Evolutionary conservation across 1,284 basidiomycete genomes (phyloP), one percentile per base, ranked within the genome.

Genomic region (Cryptococcus sp.): DNA sequence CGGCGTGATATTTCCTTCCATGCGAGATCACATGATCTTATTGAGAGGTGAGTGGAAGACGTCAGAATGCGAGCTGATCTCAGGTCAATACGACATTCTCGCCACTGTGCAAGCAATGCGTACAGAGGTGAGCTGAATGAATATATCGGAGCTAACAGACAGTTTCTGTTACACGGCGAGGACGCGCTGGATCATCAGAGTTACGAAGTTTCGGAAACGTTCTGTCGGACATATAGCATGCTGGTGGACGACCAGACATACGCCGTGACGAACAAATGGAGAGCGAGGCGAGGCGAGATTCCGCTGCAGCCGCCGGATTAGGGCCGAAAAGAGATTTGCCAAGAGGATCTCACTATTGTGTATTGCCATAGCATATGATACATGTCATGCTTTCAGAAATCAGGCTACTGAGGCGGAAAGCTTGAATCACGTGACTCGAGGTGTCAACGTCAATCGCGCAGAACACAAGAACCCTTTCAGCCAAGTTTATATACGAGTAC

Each of bases 21-120:
- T 95, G 58, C 84, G 92, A 47, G 92, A 95, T 73, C 85, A 90
- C 35, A 88, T 94, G 84, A 95, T 95, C 68, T 80, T 93, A 16
- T 78, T 91, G 25, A 84, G 90, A 80, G 88, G 90, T 89, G 65
- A 53, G 80, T 54, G 1, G 39, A 27, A 15, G 17, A n/a, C 49
- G 42, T 45, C 8, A n/a, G 7, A 6, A 45, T 39, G 4, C 41
- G 17, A 39, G 27, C n/a, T 54, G 5, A n/a, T 27, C 22, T 53
- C 47, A 72, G 71, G 75, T 3, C 69, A 70, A 50, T 78, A 73
- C 48, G 75, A 79, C 59, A 60, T 75, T 22, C 46, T 69, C 17
- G 67, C 62, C 23, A 68, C 67, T 1, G 70, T 80, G 53, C 61
- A 70, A 47, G 66, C 59, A 31, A 70, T 70, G 50, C 61, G 74